Percentiles rank a stretch among this genome's conserved stretches.
phyloP scores from a whole-genome alignment of 306 rosid genomes.

The Gillenia trifoliata region DNA sequence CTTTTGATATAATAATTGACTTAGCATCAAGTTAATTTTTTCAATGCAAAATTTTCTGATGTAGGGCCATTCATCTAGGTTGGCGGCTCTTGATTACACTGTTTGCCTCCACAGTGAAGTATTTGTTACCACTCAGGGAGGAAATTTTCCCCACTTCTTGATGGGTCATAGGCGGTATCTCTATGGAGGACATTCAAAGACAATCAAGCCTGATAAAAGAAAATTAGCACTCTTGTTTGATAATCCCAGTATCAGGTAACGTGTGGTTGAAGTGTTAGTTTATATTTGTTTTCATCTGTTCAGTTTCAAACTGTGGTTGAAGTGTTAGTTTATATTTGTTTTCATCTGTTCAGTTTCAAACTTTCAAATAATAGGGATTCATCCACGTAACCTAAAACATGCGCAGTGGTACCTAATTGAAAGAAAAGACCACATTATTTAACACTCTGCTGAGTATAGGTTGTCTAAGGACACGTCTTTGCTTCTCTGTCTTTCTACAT shows the following conservation, averaged over 20 bases:
- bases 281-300: neutral
- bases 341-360: neutral
- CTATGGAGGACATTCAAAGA: conserved; percentile 85
- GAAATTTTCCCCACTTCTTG: conserved; percentile 97
- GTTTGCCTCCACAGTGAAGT: conserved; percentile 94
- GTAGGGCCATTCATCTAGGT: conserved; percentile 92
- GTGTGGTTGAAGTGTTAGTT: neutral
- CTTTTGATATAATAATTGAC: conserved; percentile 17
- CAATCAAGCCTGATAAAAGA: conserved; percentile 91
- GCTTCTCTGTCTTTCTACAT: neutral
- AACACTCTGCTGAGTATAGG: neutral
- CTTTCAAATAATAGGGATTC: neutral
- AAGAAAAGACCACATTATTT: neutral
- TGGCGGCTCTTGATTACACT: conserved; percentile 98
- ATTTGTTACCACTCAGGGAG: conserved; percentile 95
- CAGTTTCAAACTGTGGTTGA: neutral
- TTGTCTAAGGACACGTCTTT: neutral
- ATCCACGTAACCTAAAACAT: neutral
- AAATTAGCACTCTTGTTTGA: conserved; percentile 68
- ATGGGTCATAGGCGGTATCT: conserved; percentile 88
- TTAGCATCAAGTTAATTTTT: conserved; percentile 12
- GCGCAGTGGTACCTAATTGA: neutral
- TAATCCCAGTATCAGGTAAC: conserved; percentile 71
- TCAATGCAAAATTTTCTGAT: conserved; percentile 31
- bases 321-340: neutral